Base-by-base conservation (phyloP, 345 rosid genomes). In the Mangifera indica region DNA sequence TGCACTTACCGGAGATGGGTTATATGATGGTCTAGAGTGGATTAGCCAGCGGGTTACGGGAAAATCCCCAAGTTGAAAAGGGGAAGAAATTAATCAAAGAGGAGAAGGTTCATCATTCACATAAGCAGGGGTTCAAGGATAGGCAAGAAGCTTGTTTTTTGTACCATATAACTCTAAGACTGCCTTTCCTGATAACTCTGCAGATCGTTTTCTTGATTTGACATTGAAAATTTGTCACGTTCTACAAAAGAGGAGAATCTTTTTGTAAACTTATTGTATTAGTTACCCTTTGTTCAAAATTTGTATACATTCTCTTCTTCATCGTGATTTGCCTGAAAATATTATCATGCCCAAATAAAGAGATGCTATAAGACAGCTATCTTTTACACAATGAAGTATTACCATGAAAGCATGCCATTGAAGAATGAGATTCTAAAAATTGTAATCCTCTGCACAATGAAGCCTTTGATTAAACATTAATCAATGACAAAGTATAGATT, bases 21-120 rank as follows among this genome's bases (percentile, higher is more conserved):
- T 89, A 56, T 84, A 84, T 15, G 97, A 95, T 73, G 97, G 93
- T 63, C 87, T 94, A 8, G 93, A 94, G 54, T 94, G 98, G 98
- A 85, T 90, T 59, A 90, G 93, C 2, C 97, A 92, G 82, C 87
- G 78, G 61, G 95, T 90, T 70, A 91, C 95, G 0, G 97, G 93
- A 51, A 92, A 90, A 79, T 87, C 93, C 46, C 83, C 87, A 9
- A 76, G 83, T 74, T 89, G 80, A 84, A 68, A 37, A 48, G 18
- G 32, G 17, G 17, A 34, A 17, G 71, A 29, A 51, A 37, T 21
- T 10, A 61, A 44, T 42, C n/a, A 10, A 53, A 4, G 11, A 20
- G 32, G 3, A 29, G 40, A 20, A 11, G 46, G 37, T 63, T n/a
- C 48, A 17, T 34, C 21, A 37, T 65, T 25, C 62, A 51, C 48